phyloP scores from a whole-genome alignment of 176 grass and related monocot genomes.

The Musa troglodytarum region DNA sequence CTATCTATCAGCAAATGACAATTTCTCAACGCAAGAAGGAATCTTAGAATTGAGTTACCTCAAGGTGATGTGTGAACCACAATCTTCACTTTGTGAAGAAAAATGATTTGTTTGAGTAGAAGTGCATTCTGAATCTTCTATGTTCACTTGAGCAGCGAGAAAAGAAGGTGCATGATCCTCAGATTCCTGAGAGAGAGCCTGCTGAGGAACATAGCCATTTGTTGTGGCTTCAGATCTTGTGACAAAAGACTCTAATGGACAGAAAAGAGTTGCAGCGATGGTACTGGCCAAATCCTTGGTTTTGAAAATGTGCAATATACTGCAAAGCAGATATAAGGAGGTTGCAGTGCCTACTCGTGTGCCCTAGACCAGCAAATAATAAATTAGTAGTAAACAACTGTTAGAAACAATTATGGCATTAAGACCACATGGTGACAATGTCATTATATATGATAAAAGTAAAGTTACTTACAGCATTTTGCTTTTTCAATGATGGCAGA shows the following conservation, averaged over 20 bases:
- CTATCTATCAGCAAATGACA: neutral
- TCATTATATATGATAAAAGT: neutral
- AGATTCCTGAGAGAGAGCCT: conserved; percentile 8
- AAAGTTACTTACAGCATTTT: conserved; percentile 37
- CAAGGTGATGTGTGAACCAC: conserved; percentile 45
- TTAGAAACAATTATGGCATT: neutral
- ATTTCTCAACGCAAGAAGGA: neutral
- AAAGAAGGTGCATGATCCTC: conserved; percentile 21
- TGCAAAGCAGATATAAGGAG: conserved; percentile 83
- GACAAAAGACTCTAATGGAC: conserved; percentile 43
- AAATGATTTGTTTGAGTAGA: conserved; percentile 14
- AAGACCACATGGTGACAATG: neutral
- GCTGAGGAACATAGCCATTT: conserved; percentile 40
- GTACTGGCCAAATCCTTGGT: conserved; percentile 84
- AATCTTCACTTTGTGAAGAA: conserved; percentile 28
- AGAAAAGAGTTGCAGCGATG: conserved; percentile 76
- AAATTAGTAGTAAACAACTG: conserved; percentile 22
- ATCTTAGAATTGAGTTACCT: conserved; percentile 37
- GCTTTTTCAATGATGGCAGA: conserved; percentile 54
- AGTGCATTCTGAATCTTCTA: conserved; percentile 24
- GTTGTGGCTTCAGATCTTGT: conserved; percentile 25
- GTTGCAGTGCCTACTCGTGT: conserved; percentile 65
- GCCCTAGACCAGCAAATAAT: conserved; percentile 50
- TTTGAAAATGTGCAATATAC: conserved; percentile 96
- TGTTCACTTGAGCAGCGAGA: conserved; percentile 16